Evolutionary conservation across 164 flowering plant species (phyloP).

Genomic region (Umbellularia californica): DNA sequence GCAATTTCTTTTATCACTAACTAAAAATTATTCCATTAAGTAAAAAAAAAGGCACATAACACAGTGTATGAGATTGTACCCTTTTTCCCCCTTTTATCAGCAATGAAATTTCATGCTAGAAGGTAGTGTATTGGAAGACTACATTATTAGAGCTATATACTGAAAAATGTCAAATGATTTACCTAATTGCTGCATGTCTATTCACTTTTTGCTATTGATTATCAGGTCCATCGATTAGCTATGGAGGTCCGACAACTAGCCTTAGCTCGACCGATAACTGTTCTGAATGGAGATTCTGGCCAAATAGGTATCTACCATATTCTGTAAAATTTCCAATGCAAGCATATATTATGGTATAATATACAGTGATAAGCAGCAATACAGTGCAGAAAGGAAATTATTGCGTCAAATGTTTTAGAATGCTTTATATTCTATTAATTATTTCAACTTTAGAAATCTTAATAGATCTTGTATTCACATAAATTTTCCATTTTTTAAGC

Average conservation of each 20-base stretch:
- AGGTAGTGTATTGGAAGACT: not conserved
- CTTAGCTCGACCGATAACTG: conserved; percentile 57
- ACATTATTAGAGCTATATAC: not conserved
- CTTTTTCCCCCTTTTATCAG: no score
- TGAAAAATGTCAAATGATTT: not conserved
- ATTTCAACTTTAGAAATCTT: not conserved
- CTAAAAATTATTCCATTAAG: no score
- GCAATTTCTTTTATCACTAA: no score
- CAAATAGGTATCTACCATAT: conserved; percentile 31
- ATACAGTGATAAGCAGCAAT: not conserved
- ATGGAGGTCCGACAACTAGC: conserved; percentile 65
- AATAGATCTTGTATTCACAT: not conserved
- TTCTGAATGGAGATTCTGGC: conserved; percentile 62
- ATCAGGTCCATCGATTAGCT: conserved; percentile 66
- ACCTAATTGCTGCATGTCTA: not conserved
- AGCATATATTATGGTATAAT: not conserved
- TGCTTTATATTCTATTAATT: not conserved
- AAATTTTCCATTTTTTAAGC: not conserved
- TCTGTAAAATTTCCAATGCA: not conserved
- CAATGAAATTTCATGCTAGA: not conserved
- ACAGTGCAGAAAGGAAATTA: not conserved
- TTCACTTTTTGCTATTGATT: not conserved
- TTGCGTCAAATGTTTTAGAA: not conserved
- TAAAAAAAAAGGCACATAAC: no score
- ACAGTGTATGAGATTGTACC: no score